Evolutionary conservation across 2,329 filamentous ascomycete genomes (phyloP).

Genomic region (Pezizomycotina sp.): DNA sequence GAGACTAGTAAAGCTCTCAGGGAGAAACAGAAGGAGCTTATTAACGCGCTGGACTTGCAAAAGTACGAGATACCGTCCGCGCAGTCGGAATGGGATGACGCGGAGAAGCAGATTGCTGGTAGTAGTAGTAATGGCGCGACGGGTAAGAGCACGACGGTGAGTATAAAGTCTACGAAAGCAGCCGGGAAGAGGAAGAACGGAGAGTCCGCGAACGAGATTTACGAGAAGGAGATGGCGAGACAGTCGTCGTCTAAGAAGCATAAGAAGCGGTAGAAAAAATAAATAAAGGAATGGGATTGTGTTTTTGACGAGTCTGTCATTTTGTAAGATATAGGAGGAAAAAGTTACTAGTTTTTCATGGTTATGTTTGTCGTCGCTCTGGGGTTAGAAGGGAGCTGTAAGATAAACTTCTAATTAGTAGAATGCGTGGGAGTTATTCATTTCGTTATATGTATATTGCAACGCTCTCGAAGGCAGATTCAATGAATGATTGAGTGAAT

Average conservation of each 20-base stretch:
- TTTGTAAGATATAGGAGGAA: too few species aligned
- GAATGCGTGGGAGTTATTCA: too few species aligned
- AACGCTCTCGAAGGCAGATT: too few species aligned
- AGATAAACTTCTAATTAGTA: too few species aligned
- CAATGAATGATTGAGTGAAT: too few species aligned
- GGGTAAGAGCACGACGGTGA: conserved; percentile 49
- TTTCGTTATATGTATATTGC: too few species aligned
- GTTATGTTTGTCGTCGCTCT: too few species aligned
- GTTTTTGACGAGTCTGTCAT: too few species aligned
- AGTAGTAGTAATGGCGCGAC: conserved; percentile 37
- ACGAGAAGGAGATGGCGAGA: conserved; percentile 36
- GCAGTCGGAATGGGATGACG: conserved; percentile 46
- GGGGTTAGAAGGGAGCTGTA: too few species aligned
- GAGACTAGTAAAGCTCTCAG: conserved; percentile 45
- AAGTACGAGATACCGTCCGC: conserved; percentile 52
- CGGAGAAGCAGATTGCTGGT: conserved; percentile 56
- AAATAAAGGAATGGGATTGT: too few species aligned
- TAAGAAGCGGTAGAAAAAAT: conserved; percentile 17
- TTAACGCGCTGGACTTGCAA: conserved; percentile 77
- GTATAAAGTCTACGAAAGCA: conserved; percentile 58
- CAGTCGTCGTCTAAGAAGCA: conserved; percentile 17
- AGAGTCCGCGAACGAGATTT: conserved; percentile 43
- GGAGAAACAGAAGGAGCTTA: conserved; percentile 70
- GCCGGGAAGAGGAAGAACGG: conserved; percentile 52
- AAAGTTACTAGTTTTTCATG: too few species aligned